Evolutionary conservation across 2,329 filamentous ascomycete genomes (phyloP), one percentile per base, ranked within the genome.

Genomic region (Thielaviopsis cerberus): DNA sequence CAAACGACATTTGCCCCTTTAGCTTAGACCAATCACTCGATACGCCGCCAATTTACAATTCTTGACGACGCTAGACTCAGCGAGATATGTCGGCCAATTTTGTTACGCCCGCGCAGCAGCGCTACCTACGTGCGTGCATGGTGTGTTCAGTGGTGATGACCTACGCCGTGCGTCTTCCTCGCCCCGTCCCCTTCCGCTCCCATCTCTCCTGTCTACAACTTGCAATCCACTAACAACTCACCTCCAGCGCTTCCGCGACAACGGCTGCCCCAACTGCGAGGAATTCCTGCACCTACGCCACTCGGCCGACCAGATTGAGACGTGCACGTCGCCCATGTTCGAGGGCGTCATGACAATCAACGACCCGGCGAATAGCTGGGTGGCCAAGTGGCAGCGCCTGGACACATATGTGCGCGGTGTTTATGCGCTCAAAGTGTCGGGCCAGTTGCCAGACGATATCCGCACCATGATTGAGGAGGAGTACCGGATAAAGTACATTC

Each of bases 261-360:
- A 86, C 67, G 92, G 92, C 64, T 98, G 92, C 69, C 92, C 92
- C 62, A 98, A 98, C 76, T 98, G 92, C 78, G 91, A 96, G 68
- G 82, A 86, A 54, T 87, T 95, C 70, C 84, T 98, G 60, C 83
- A 88, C 69, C 84, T 97, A 61, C 78, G 81, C 63, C 83, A 84
- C 68, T 86, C 84, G 63, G 74, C 78, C 64, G 92, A 98, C 61
- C 79, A 83, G 62, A 86, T 97, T 66, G 82, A 88, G 68, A 88
- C 89, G 73, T 96, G 90, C 78, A 98, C 92, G 22, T 95, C 88
- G 15, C 87, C 91, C 67, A 90, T 97, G 63, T 98, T 92, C 69
- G 92, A 98, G 70, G 92, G 92, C 53, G 73, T 96, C 63, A 88
- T 97, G 68, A 82, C 87, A 48, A 78, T 97, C 41, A 81, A 84